Conservation (phyloP, 495 filamentous ascomycete species). For the Penicillium macrosclerotiorum region DNA sequence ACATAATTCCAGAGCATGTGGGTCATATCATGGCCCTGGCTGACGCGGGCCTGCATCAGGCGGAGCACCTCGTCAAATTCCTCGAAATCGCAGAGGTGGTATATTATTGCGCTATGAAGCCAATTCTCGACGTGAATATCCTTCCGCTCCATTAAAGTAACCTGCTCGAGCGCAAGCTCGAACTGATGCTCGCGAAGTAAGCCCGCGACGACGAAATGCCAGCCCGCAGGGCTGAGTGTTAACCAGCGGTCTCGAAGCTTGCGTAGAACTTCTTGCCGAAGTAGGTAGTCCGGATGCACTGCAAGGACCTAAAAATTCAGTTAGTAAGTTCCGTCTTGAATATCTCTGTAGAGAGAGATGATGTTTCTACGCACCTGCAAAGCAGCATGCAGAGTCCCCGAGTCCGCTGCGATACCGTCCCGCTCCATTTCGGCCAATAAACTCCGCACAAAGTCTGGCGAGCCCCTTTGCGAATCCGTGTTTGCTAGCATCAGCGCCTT, state of each 20-base stretch:
- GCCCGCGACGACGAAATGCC: constrained; percentile 67
- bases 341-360: not conserved
- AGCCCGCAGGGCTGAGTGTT: constrained; percentile 58
- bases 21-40: constrained; percentile 45
- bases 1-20: constrained; percentile 63
- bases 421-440: constrained; percentile 69
- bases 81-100: constrained; percentile 62
- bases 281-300: constrained; percentile 80
- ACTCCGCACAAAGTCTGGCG: constrained; percentile 55
- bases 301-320: constrained; percentile 59
- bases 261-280: constrained; percentile 66
- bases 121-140: constrained; percentile 58
- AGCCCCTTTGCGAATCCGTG: constrained; percentile 58
- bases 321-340: not conserved
- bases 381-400: constrained; percentile 65
- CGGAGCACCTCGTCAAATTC: constrained; percentile 74
- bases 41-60: constrained; percentile 56
- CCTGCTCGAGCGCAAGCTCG: constrained; percentile 73
- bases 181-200: constrained; percentile 76
- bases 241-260: constrained; percentile 67
- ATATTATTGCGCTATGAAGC: constrained; percentile 74
- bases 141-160: constrained; percentile 63
- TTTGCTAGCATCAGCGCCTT: constrained; percentile 71
- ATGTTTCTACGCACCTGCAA: constrained; percentile 68
- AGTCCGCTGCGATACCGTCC: constrained; percentile 57